Evolutionary conservation across 768 basidiomycete species (phyloP).

Genomic region (Lactifluus pinguis): DNA sequence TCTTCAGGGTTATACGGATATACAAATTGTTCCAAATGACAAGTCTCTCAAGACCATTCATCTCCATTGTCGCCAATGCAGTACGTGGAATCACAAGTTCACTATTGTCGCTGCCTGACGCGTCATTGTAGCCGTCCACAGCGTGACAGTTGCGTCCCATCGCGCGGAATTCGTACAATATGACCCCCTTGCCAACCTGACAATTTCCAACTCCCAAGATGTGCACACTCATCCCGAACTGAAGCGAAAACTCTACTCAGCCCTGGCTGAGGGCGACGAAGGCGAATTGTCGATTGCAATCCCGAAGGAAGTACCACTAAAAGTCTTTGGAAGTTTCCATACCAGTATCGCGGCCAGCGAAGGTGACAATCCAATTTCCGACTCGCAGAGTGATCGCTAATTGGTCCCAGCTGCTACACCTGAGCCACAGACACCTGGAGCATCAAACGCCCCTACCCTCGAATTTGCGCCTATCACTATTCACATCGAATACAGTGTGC

Average conservation of each 20-base stretch:
- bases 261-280: slow-evolving; percentile 85
- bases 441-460: slow-evolving; percentile 19
- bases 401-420: slow-evolving; percentile 51
- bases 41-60: slow-evolving; percentile 75
- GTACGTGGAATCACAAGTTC: slow-evolving; percentile 36
- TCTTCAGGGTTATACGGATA: slow-evolving; percentile 82
- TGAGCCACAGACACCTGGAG: slow-evolving; percentile 67
- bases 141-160: slow-evolving; percentile 62
- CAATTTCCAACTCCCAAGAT: slow-evolving; percentile 59
- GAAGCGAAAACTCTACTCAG: slow-evolving; percentile 86
- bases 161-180: slow-evolving; percentile 70
- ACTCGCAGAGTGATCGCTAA: not conserved
- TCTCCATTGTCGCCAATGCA: slow-evolving; percentile 82
- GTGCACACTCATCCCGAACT: slow-evolving; percentile 87
- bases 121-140: slow-evolving; percentile 49
- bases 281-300: slow-evolving; percentile 91
- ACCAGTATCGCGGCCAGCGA: slow-evolving; percentile 43
- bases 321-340: slow-evolving; percentile 43
- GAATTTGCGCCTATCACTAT: slow-evolving; percentile 69
- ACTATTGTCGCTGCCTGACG: slow-evolving; percentile 18
- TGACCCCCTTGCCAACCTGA: slow-evolving; percentile 63
- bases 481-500: slow-evolving; percentile 71
- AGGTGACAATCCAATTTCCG: slow-evolving; percentile 31
- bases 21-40: slow-evolving; percentile 77
- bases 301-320: slow-evolving; percentile 60